Conservation (phyloP, 2,329 filamentous ascomycete species). For the Neopestalotiopsis clavispora region DNA sequence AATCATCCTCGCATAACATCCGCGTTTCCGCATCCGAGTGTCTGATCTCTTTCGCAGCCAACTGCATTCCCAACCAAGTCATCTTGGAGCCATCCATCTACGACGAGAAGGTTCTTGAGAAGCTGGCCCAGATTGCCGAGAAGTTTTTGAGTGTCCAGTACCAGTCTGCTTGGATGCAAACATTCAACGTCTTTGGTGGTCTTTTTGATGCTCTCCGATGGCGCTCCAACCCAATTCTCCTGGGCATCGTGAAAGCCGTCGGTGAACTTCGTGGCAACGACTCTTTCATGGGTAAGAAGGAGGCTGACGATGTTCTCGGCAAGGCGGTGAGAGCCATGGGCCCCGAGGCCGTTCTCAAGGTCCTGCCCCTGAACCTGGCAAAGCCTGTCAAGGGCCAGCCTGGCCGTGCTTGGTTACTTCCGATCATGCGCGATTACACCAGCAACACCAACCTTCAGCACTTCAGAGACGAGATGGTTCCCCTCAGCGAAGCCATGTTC, state of each 20-base stretch:
- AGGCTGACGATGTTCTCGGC: constrained; percentile 88
- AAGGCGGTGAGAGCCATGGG: constrained; percentile 90
- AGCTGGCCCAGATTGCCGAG: constrained; percentile 74
- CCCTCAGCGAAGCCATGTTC: constrained; percentile 88
- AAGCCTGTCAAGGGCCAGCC: constrained; percentile 78
- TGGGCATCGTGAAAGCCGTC: constrained; percentile 75
- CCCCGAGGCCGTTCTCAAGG: constrained; percentile 78
- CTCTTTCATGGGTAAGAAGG: constrained; percentile 90
- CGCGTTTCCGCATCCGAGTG: constrained; percentile 94
- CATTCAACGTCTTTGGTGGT: constrained; percentile 85
- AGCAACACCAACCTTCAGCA: constrained; percentile 87
- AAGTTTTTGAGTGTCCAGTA: constrained; percentile 87
- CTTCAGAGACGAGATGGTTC: constrained; percentile 85
- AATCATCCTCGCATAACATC: constrained; percentile 90
- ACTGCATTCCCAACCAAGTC: constrained; percentile 83
- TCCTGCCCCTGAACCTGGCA: constrained; percentile 84
- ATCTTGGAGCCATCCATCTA: constrained; percentile 89
- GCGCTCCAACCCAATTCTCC: constrained; percentile 80
- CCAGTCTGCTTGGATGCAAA: constrained; percentile 92
- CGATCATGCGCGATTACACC: constrained; percentile 85
- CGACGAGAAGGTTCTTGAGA: constrained; percentile 88
- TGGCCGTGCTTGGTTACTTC: constrained; percentile 93
- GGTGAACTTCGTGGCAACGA: constrained; percentile 88
- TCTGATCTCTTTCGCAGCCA: constrained; percentile 88
- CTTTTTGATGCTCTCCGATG: constrained; percentile 89